Evolutionary conservation across 495 filamentous ascomycete species (phyloP).

Genomic region (Bacidia gigantensis): DNA sequence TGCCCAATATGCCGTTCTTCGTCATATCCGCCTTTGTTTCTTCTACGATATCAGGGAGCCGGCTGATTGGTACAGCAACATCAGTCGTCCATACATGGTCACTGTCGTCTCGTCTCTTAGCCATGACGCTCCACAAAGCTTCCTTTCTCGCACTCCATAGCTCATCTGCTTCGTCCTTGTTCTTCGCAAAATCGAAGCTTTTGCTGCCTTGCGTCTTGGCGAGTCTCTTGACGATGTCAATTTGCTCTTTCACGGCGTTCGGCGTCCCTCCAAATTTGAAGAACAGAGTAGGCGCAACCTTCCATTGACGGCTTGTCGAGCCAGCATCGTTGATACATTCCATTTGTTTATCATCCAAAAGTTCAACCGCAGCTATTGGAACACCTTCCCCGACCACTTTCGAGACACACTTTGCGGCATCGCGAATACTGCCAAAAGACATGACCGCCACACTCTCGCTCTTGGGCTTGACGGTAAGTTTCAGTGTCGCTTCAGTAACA

Average conservation of each 20-base stretch:
- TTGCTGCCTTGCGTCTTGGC: conserved; percentile 45
- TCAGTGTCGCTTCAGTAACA: conserved; percentile 64
- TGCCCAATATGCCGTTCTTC: conserved; percentile 49
- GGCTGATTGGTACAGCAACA: conserved; percentile 65
- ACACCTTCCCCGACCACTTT: conserved; percentile 58
- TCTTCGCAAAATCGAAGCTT: conserved; percentile 57
- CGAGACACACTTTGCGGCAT: conserved; percentile 56
- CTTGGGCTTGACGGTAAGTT: conserved; percentile 59
- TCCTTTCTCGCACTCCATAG: conserved; percentile 70
- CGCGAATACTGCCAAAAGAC: conserved; percentile 57
- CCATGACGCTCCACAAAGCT: conserved; percentile 61
- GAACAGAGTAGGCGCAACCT: conserved; percentile 65
- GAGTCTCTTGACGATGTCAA: conserved; percentile 49
- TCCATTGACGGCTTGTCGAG: conserved; percentile 54
- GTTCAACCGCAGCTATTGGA: conserved; percentile 66
- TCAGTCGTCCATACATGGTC: conserved; percentile 75
- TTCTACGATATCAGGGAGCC: conserved; percentile 62
- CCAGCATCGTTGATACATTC: conserved; percentile 59
- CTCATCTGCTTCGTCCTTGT: conserved; percentile 50
- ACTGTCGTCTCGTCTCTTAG: conserved; percentile 44
- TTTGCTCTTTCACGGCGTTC: conserved; percentile 52
- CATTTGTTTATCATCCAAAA: conserved; percentile 80
- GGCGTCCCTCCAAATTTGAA: conserved; percentile 75
- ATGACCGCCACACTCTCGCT: conserved; percentile 64
- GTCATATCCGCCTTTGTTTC: conserved; percentile 60